Evolutionary conservation across 208 protist species (phyloP).

Genomic region (Acanthamoeba lenticulata): DNA sequence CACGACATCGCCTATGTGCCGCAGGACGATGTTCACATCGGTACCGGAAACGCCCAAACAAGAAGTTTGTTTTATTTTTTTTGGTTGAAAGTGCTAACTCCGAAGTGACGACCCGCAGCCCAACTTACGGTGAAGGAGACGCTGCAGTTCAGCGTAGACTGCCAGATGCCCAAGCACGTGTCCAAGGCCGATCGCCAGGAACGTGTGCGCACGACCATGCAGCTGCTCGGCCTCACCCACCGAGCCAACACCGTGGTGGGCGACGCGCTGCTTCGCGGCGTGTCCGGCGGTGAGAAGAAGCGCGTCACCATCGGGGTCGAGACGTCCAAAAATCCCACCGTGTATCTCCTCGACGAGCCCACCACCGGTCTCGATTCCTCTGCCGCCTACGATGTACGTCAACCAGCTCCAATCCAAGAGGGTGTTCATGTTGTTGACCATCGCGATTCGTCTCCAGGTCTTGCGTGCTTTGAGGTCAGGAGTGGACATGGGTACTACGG

Average conservation of each 20-base stretch:
- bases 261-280: conserved; percentile 77
- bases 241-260: conserved; percentile 69
- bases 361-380: conserved; percentile 89
- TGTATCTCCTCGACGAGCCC: conserved; percentile 85
- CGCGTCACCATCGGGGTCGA: conserved; percentile 84
- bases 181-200: conserved; percentile 27
- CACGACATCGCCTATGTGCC: conserved; percentile 69
- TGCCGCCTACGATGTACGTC: conserved; percentile 67
- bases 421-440: not conserved
- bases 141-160: conserved; percentile 70
- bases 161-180: conserved; percentile 44
- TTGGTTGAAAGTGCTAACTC: not conserved
- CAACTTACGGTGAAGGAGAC: conserved; percentile 75
- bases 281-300: conserved; percentile 87
- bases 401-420: not conserved
- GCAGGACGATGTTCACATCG: conserved; percentile 77
- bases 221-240: conserved; percentile 74
- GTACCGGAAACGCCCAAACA: not conserved
- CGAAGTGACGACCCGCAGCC: not conserved
- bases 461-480: conserved; percentile 20
- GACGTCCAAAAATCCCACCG: conserved; percentile 74
- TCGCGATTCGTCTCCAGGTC: not conserved
- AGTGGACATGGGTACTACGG: conserved; percentile 48
- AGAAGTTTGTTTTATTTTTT: not conserved
- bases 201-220: conserved; percentile 14